These are phyloP conservation scores for Ophiostoma perfectum DNA, from an alignment of 2,329 filamentous ascomycete species.

Conservation along the genomic window DNA sequence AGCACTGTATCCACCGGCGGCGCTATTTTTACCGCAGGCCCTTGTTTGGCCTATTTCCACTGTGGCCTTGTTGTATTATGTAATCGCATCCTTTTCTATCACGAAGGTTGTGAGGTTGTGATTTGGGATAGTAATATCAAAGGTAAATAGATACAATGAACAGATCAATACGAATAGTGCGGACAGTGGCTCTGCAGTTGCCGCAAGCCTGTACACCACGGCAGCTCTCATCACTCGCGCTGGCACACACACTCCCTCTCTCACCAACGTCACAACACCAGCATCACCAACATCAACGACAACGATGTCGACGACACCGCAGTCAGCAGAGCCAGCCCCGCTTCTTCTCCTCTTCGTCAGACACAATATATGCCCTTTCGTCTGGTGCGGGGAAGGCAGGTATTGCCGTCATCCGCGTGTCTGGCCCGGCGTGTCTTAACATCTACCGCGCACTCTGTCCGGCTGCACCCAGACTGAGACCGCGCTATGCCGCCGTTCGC, in stretches of 20 bases:
- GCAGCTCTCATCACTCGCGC: neutral
- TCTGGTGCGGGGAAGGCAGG: constrained; percentile 80
- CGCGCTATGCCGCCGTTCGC: constrained; percentile 63
- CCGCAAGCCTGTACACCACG: neutral
- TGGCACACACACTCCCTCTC: too few relatives aligned
- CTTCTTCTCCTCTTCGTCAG: neutral
- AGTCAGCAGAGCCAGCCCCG: neutral
- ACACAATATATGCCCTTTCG: constrained; percentile 87
- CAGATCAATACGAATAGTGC: neutral
- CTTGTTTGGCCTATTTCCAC: neutral
- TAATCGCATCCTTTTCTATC: neutral
- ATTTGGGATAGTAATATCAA: too few relatives aligned
- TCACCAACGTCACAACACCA: neutral
- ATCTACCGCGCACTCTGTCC: constrained; percentile 51
- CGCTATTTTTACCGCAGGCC: constrained; percentile 1
- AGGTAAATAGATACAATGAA: neutral
- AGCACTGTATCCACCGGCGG: neutral
- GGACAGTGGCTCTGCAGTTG: neutral
- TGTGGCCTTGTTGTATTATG: neutral
- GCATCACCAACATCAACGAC: neutral
- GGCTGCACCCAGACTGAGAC: constrained; percentile 39
- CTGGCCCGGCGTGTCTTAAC: constrained; percentile 67
- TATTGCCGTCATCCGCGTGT: constrained; percentile 84
- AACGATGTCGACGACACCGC: neutral
- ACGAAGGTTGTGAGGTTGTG: too few relatives aligned